Evolutionary conservation across 75 land plant species (phyloP).

Genomic region (Picea sitchensis): DNA sequence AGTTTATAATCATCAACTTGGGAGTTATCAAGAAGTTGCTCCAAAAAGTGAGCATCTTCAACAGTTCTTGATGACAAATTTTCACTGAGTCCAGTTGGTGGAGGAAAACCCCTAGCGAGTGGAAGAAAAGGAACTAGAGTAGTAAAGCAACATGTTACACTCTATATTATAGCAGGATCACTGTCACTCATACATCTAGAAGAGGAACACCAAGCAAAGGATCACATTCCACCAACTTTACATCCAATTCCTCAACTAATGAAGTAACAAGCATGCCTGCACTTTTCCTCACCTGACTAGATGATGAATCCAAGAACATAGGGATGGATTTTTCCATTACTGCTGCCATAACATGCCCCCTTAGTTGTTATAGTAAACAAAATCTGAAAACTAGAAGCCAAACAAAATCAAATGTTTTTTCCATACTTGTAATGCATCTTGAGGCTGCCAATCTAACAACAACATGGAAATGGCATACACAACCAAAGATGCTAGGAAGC

Average conservation of each 20-base stretch:
- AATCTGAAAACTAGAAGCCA: too few relatives aligned
- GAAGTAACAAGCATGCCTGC: slow-evolving; percentile 89
- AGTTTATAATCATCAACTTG: slow-evolving; percentile 92
- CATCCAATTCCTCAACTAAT: slow-evolving; percentile 83
- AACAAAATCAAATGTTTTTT: slow-evolving; percentile 38
- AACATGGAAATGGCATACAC: slow-evolving; percentile 83
- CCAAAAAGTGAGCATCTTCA: slow-evolving; percentile 83
- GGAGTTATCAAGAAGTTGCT: slow-evolving; percentile 94
- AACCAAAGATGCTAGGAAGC: slow-evolving; percentile 82
- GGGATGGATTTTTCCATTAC: slow-evolving; percentile 71
- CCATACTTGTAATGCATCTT: slow-evolving; percentile 85
- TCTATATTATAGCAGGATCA: slow-evolving; percentile 74
- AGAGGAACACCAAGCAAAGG: slow-evolving; percentile 90
- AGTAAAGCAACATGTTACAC: slow-evolving; percentile 94
- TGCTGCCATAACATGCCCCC: slow-evolving; percentile 59
- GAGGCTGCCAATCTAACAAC: slow-evolving; percentile 85
- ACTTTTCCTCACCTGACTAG: slow-evolving; percentile 85
- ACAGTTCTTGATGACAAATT: slow-evolving; percentile 53
- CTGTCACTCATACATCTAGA: slow-evolving; percentile 92
- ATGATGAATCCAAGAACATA: slow-evolving; percentile 68
- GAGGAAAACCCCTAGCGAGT: slow-evolving; percentile 77
- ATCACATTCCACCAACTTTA: slow-evolving; percentile 79
- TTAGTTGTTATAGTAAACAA: slow-evolving; percentile 2
- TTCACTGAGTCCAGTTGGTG: slow-evolving; percentile 69
- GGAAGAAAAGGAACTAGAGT: slow-evolving; percentile 97